These are phyloP conservation scores for Podospora fimiseda DNA, from an alignment of 495 filamentous ascomycete genomes.

Conservation along the genomic window DNA sequence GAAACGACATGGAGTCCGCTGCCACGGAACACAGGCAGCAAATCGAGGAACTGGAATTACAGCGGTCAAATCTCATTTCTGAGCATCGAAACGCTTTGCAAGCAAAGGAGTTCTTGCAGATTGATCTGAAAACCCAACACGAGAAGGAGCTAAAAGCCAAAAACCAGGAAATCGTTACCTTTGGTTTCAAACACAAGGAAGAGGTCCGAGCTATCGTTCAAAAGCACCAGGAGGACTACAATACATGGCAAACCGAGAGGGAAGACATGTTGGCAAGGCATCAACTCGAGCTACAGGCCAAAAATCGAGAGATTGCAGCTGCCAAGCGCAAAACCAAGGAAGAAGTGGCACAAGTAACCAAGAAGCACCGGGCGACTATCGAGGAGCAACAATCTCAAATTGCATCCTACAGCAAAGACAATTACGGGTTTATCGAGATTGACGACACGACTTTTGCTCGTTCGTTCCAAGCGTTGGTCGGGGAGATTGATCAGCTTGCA, in stretches of 20 bases:
- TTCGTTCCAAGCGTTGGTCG: neutral
- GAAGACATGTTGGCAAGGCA: neutral
- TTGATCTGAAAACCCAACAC: neutral
- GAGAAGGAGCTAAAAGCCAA: neutral
- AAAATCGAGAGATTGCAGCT: neutral
- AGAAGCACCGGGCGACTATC: neutral
- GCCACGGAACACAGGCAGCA: neutral
- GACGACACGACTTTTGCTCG: neutral
- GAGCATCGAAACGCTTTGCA: neutral
- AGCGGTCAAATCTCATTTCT: neutral
- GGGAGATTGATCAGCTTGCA: conserved; percentile 2
- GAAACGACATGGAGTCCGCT: neutral
- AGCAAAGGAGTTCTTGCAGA: neutral
- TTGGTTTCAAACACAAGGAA: neutral
- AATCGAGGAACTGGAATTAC: neutral
- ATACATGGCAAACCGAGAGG: neutral
- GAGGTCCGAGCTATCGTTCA: neutral
- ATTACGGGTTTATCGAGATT: neutral
- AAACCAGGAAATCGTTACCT: neutral
- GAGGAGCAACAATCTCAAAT: conserved; percentile 1
- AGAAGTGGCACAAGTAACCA: neutral
- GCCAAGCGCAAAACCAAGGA: neutral
- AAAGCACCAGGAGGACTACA: neutral
- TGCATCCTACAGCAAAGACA: conserved; percentile 4
- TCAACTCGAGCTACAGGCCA: neutral